Evolutionary conservation across 257 asterid species (phyloP), one percentile per base, ranked within the genome.

Genomic region (Parsonsia alboflavescens): DNA sequence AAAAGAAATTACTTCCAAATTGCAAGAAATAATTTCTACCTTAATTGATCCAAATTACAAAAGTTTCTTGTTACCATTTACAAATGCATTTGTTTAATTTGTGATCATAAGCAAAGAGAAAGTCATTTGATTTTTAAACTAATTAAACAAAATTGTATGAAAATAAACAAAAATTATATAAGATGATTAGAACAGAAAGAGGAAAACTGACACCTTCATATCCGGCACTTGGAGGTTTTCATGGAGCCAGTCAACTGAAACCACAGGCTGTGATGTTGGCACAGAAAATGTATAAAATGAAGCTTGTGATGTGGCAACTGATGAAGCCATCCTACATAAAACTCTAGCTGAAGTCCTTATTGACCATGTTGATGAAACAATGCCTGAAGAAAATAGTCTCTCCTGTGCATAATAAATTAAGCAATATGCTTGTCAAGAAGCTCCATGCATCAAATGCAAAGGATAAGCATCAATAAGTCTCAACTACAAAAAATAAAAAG

Each of bases 231-330:
- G 84, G 57, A 95, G 91, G 74, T 95, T 95, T 24, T 90, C 86
- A 56, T 92, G 97, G 73, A 95, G 97, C 98, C 99, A 95, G 41
- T 90, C 97, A 71, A 87, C 99, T 11, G 99, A 92, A 77, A 90
- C 98, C 76, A 90, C 97, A 77, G 99, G 92, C 73, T 92, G 94
- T 30, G 65, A 82, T 30, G 84, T 67, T 26, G 87, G 77, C 75
- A 87, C 64, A 74, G 96, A 77, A 12, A 75, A 79, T 82, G 79
- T 72, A 44, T 96, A 85, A 84, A 76, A 90, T 36, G 91, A 85
- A 78, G 85, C 80, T 78, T 79, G 89, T 12, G 91, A 87, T 59
- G 86, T 80, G 74, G 84, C 87, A 15, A 82, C 84, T 33, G 97
- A 72, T 44, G 98, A 88, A 81, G 84, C 83, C 86, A 88, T 81